Evolutionary conservation across 2,329 filamentous ascomycete genomes (phyloP).

Genomic region (Aureobasidium uvarum): DNA sequence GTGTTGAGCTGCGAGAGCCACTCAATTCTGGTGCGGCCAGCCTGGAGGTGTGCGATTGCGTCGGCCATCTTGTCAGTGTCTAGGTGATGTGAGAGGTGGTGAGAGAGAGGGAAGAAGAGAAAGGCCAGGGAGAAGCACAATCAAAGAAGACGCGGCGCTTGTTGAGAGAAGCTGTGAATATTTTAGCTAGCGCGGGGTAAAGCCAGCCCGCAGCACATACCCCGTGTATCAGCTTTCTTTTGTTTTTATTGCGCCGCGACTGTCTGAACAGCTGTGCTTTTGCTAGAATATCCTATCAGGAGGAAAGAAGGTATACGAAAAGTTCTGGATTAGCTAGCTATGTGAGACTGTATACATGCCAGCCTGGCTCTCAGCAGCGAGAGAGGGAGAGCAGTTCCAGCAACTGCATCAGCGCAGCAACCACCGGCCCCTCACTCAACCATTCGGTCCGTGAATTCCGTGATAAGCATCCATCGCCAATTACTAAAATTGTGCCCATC

Average conservation of each 20-base stretch:
- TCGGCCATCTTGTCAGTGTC: constrained; percentile 54
- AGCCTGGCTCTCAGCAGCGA: not conserved
- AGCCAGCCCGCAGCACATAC: constrained; percentile 16
- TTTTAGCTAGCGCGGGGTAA: constrained; percentile 20
- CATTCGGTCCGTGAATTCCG: constrained; percentile 17
- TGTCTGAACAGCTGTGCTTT: not conserved
- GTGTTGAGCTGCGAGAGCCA: constrained; percentile 81
- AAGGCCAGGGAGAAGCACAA: constrained; percentile 3
- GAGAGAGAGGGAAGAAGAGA: constrained; percentile 14
- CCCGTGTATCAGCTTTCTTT: constrained; percentile 23
- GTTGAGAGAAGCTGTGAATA: constrained; percentile 16
- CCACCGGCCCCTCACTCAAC: constrained; percentile 23
- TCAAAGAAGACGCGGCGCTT: constrained; percentile 12
- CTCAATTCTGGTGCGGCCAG: constrained; percentile 68
- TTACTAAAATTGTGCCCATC: constrained; percentile 20
- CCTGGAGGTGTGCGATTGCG: constrained; percentile 78
- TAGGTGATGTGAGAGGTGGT: constrained; percentile 19
- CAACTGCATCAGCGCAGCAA: not conserved
- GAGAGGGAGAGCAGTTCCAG: too few species aligned
- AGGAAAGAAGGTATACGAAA: not conserved
- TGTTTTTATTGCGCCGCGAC: not conserved
- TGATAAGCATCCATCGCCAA: constrained; percentile 16
- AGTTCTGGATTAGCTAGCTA: too few species aligned
- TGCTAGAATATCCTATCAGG: not conserved
- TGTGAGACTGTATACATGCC: not conserved